Percentiles rank a stretch among this genome's conserved stretches.
These are phyloP conservation scores for Glomus cerebriforme DNA, from an alignment of 192 early-diverging fungal species.

Conservation along the genomic window DNA sequence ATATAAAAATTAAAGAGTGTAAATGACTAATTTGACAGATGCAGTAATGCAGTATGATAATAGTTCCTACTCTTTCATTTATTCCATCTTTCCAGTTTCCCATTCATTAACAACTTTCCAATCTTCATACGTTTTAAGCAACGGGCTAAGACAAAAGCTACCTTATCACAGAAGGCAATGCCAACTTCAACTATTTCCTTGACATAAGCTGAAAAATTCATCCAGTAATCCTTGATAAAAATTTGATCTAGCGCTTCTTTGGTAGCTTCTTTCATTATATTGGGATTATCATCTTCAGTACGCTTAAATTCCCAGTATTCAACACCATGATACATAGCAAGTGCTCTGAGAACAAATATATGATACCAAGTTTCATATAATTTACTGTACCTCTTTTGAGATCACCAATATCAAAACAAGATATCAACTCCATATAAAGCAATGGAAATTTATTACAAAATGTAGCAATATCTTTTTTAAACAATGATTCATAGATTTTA, in stretches of 20 bases:
- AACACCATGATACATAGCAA: neutral
- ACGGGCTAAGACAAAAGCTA: neutral
- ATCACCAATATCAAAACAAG: neutral
- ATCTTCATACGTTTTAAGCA: neutral
- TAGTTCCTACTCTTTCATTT: no score
- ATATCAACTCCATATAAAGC: neutral
- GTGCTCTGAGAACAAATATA: neutral
- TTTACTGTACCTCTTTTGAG: neutral
- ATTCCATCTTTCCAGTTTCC: no score
- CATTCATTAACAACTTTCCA: neutral
- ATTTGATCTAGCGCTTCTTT: neutral
- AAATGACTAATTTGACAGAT: no score
- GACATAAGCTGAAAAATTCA: neutral
- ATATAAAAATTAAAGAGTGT: no score
- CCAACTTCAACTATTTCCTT: neutral
- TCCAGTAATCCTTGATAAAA: neutral
- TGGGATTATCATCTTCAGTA: neutral
- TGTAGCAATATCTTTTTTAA: neutral
- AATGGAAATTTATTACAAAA: neutral
- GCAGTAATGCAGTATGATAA: no score
- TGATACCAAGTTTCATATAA: neutral
- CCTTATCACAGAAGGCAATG: neutral
- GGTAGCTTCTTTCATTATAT: neutral
- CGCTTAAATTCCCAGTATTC: neutral
- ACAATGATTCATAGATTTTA: neutral